Evolutionary conservation across 306 rosid species (phyloP).

Genomic region (Luffa acutangula): DNA sequence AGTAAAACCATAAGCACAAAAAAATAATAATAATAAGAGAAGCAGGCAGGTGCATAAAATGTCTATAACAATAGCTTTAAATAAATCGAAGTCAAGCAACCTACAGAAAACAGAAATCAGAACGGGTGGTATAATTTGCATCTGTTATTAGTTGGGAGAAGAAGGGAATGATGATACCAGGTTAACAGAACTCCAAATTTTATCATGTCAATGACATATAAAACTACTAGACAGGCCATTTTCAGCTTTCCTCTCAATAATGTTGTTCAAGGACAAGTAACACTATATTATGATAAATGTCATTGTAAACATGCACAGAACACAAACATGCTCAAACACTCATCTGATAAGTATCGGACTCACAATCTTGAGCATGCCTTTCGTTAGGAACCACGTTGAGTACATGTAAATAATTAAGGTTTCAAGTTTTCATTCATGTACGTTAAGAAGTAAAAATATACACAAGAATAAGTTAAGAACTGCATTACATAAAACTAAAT

Average conservation of each 20-base stretch:
- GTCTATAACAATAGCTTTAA: background rate
- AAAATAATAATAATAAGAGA: background rate
- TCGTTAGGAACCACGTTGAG: background rate
- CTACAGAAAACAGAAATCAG: background rate
- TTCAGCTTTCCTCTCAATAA: background rate
- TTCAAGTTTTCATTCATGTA: background rate
- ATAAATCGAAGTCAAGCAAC: background rate
- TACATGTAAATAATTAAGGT: background rate
- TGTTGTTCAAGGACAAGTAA: background rate
- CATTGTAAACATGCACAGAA: background rate
- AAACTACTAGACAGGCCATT: background rate
- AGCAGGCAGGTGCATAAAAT: background rate
- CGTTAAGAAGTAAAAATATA: background rate
- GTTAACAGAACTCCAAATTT: background rate
- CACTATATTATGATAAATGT: background rate
- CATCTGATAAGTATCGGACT: background rate
- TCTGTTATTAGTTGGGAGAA: background rate
- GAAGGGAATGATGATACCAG: background rate
- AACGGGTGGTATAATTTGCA: background rate
- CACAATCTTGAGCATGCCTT: background rate
- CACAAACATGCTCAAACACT: background rate
- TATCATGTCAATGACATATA: background rate
- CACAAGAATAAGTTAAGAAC: background rate
- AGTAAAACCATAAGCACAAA: background rate
- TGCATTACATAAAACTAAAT: background rate